A percentile compares a stretch with the other conserved stretches of the same genome.
Evolutionary conservation across 2,329 filamentous ascomycete genomes (phyloP).

Genomic region (Rhinocladiella mackenziei): DNA sequence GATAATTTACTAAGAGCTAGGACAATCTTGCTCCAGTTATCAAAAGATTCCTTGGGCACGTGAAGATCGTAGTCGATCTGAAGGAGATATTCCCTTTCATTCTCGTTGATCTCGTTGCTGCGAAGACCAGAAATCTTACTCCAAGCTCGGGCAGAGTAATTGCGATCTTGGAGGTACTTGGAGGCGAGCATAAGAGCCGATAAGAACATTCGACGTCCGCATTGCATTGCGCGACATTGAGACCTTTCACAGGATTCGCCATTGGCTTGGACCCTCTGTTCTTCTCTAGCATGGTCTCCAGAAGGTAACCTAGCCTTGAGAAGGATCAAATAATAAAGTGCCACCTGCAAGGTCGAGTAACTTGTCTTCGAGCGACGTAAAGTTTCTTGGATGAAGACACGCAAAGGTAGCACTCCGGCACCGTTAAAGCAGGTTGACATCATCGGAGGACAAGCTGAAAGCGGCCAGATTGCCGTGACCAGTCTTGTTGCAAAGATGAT

Average conservation of each 20-base stretch:
- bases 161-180: conserved; percentile 96
- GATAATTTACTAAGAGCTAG: conserved; percentile 47
- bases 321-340: conserved; percentile 90
- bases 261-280: conserved; percentile 47
- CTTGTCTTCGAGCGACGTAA: conserved; percentile 90
- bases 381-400: conserved; percentile 96
- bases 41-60: conserved; percentile 81
- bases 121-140: conserved; percentile 98
- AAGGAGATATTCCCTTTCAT: conserved; percentile 85
- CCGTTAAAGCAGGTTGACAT: conserved; percentile 61
- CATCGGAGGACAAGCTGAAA: conserved; percentile 74
- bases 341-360: conserved; percentile 95
- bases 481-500: conserved; percentile 91
- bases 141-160: conserved; percentile 96
- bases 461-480: conserved; percentile 94
- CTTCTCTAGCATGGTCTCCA: conserved; percentile 81
- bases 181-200: conserved; percentile 91
- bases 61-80: conserved; percentile 94
- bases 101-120: conserved; percentile 90
- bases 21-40: conserved; percentile 90
- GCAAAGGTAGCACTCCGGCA: conserved; percentile 79
- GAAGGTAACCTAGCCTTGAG: conserved; percentile 86
- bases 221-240: conserved; percentile 70
- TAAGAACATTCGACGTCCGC: conserved; percentile 95
- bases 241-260: conserved; percentile 42